Evolutionary conservation across 2,329 filamentous ascomycete genomes (phyloP).

Genomic region (Aspergillus pseudotamarii): DNA sequence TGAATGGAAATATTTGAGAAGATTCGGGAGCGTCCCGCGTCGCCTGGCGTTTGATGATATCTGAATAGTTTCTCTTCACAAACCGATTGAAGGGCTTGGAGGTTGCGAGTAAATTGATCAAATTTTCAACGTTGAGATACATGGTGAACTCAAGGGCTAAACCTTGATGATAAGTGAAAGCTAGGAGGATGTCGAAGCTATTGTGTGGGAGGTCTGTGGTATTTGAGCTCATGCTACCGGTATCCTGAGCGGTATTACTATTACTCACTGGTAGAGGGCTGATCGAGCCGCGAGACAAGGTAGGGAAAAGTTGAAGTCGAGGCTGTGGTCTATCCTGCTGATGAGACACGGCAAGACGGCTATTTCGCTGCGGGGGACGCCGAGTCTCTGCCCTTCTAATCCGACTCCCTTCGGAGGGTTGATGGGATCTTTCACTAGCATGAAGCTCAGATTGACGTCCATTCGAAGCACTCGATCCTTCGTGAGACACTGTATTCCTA

Average conservation of each 20-base stretch:
- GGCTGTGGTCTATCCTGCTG: not conserved
- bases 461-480: not conserved
- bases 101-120: slow-evolving; percentile 67
- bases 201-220: not conserved
- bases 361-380: not conserved
- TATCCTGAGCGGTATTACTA: not conserved
- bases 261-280: not conserved
- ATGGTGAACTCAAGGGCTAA: slow-evolving; percentile 59
- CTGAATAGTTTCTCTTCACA: slow-evolving; percentile 62
- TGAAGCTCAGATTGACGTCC: not conserved
- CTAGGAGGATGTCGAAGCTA: slow-evolving; percentile 15
- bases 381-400: not conserved
- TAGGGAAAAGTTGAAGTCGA: not conserved
- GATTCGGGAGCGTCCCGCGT: slow-evolving; percentile 58
- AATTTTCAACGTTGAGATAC: slow-evolving; percentile 57
- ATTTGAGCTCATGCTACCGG: not conserved
- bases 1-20: slow-evolving; percentile 62
- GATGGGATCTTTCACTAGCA: not conserved
- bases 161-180: slow-evolving; percentile 41
- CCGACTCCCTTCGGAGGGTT: no score
- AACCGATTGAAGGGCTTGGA: slow-evolving; percentile 65
- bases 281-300: not conserved
- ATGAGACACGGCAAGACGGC: not conserved
- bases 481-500: not conserved
- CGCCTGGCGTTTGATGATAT: slow-evolving; percentile 61